phyloP scores from a whole-genome alignment of 176 grass and related monocot genomes.

The Oryza meridionalis region DNA sequence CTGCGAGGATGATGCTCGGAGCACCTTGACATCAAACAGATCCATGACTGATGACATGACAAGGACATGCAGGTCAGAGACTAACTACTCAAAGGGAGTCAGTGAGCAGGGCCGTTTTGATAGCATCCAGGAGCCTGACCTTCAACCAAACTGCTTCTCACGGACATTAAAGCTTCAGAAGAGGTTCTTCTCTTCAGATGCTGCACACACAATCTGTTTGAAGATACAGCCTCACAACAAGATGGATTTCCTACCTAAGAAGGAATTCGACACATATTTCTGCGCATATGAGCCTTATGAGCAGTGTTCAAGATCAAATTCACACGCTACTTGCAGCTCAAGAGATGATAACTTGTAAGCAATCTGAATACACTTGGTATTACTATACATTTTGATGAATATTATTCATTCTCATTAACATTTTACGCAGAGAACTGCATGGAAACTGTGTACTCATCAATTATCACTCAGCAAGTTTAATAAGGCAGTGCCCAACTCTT shows the following conservation, averaged over 20 bases:
- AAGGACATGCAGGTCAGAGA: conserved; percentile 60
- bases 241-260: conserved; percentile 75
- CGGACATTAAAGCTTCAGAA: conserved; percentile 79
- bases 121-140: conserved; percentile 69
- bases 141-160: conserved; percentile 85
- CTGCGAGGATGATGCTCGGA: conserved; percentile 59
- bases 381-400: conserved; percentile 17
- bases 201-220: conserved; percentile 72
- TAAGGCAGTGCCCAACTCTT: background rate
- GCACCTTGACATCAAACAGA: conserved; percentile 67
- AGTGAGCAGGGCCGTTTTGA: conserved; percentile 62
- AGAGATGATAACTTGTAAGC: conserved; percentile 96
- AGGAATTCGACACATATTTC: conserved; percentile 90
- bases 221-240: conserved; percentile 84
- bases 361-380: conserved; percentile 22
- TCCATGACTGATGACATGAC: conserved; percentile 63
- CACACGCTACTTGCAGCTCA: conserved; percentile 81
- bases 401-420: background rate
- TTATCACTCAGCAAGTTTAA: background rate
- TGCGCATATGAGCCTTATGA: conserved; percentile 82
- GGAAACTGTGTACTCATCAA: conserved; percentile 7
- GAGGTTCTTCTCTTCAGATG: conserved; percentile 70
- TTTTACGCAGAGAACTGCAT: background rate
- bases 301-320: conserved; percentile 71
- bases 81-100: conserved; percentile 65